phyloP scores from a whole-genome alignment of 768 basidiomycete species.

The Leccinum aurantiacum region DNA sequence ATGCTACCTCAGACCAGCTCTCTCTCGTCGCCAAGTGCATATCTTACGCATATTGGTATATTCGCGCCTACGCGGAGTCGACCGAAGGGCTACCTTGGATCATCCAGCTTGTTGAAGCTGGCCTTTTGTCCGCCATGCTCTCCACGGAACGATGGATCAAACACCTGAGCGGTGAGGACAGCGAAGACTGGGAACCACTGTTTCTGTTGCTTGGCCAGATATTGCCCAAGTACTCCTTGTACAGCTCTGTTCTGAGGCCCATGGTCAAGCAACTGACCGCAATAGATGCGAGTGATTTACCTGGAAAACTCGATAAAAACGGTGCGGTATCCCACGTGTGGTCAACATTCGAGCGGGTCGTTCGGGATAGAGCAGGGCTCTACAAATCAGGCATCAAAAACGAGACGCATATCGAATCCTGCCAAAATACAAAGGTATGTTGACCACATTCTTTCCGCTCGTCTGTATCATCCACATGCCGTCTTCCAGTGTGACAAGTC shows the following conservation, averaged over 20 bases:
- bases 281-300: conserved; percentile 16
- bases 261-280: conserved; percentile 15
- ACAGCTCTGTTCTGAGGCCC: conserved; percentile 18
- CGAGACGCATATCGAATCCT: conserved; percentile 21
- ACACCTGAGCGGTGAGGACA: conserved; percentile 15
- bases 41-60: conserved; percentile 33
- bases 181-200: conserved; percentile 32
- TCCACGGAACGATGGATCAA: conserved; percentile 28
- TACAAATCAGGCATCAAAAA: conserved; percentile 7
- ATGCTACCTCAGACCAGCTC: conserved; percentile 1
- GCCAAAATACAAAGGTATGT: conserved; percentile 28
- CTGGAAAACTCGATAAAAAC: conserved; percentile 14
- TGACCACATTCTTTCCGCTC: not conserved
- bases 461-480: not conserved
- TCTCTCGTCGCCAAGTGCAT: conserved; percentile 24
- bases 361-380: conserved; percentile 18
- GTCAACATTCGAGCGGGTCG: conserved; percentile 20
- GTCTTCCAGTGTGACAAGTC: conserved; percentile 24
- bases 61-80: conserved; percentile 28
- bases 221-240: conserved; percentile 30
- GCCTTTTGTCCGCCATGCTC: conserved; percentile 27
- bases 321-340: conserved; percentile 22
- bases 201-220: conserved; percentile 24
- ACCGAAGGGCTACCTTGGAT: conserved; percentile 29
- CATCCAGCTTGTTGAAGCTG: conserved; percentile 24